Evolutionary conservation across 768 basidiomycete species (phyloP).

Genomic region (Lactifluus pinguis): DNA sequence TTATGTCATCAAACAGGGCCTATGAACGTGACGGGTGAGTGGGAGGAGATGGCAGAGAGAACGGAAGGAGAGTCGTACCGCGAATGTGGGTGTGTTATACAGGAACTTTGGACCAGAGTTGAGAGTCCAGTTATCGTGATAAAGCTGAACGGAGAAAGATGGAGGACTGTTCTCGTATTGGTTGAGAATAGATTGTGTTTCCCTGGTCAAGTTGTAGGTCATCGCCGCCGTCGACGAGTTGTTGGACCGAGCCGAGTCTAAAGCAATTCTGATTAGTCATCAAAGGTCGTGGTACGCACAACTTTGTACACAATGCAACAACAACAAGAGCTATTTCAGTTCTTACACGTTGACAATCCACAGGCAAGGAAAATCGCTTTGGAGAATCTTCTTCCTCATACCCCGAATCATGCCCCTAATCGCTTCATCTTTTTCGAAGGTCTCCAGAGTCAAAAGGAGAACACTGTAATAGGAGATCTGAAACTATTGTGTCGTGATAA

Average conservation of each 20-base stretch:
- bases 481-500: constrained; percentile 86
- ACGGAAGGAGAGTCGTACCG: constrained; percentile 30
- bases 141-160: constrained; percentile 71
- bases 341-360: constrained; percentile 79
- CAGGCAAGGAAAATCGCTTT: constrained; percentile 84
- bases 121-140: constrained; percentile 74
- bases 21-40: constrained; percentile 24
- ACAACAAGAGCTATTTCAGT: constrained; percentile 57
- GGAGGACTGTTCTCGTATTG: constrained; percentile 47
- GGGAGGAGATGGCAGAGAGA: background rate
- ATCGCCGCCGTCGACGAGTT: constrained; percentile 29
- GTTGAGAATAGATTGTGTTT: constrained; percentile 50
- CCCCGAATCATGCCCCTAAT: constrained; percentile 59
- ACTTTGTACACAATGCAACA: background rate
- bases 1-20: constrained; percentile 78
- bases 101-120: constrained; percentile 76
- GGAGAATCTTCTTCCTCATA: constrained; percentile 73
- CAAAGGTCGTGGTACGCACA: background rate
- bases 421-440: constrained; percentile 69
- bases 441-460: constrained; percentile 51
- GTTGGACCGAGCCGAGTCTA: background rate
- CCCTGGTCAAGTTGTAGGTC: constrained; percentile 70
- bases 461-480: constrained; percentile 65
- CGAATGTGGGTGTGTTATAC: constrained; percentile 63
- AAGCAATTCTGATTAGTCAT: constrained; percentile 8